Percentiles rank a stretch among this genome's conserved stretches.
phyloP scores from a whole-genome alignment of 176 grass and related monocot genomes.

The Oryza rufipogon region DNA sequence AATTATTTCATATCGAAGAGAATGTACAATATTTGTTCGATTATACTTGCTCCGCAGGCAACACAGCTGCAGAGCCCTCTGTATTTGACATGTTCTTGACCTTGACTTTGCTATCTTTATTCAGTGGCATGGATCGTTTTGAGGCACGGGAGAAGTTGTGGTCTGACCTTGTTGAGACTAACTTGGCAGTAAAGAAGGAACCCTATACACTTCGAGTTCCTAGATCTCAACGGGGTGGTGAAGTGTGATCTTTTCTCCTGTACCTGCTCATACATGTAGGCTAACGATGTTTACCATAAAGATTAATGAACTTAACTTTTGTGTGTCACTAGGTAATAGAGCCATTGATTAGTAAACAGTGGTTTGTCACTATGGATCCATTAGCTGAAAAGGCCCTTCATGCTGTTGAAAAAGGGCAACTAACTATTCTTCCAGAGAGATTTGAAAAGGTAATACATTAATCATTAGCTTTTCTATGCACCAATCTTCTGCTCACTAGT shows the following conservation, averaged over 20 bases:
- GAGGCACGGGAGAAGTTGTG: slow-evolving; percentile 91
- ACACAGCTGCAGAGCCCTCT: slow-evolving; percentile 16
- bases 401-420: slow-evolving; percentile 79
- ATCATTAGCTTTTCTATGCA: slow-evolving; percentile 22
- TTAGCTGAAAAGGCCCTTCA: slow-evolving; percentile 88
- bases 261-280: slow-evolving; percentile 32
- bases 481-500: slow-evolving; percentile 16
- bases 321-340: slow-evolving; percentile 79
- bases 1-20: neutral
- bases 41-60: slow-evolving; percentile 31
- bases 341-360: slow-evolving; percentile 97
- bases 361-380: slow-evolving; percentile 98
- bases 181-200: slow-evolving; percentile 91
- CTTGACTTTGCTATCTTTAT: slow-evolving; percentile 39
- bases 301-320: slow-evolving; percentile 45
- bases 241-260: slow-evolving; percentile 70
- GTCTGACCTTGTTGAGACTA: slow-evolving; percentile 91
- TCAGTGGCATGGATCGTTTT: slow-evolving; percentile 94
- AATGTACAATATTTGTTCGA: slow-evolving; percentile 7
- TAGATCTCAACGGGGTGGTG: slow-evolving; percentile 95
- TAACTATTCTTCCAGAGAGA: slow-evolving; percentile 96
- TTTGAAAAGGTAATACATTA: slow-evolving; percentile 87
- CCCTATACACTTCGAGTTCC: slow-evolving; percentile 88
- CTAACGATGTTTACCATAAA: slow-evolving; percentile 24
- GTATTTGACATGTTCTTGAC: slow-evolving; percentile 23